Conservation (phyloP, 2,329 filamentous ascomycete genomes). For the Madurella fahalii region DNA sequence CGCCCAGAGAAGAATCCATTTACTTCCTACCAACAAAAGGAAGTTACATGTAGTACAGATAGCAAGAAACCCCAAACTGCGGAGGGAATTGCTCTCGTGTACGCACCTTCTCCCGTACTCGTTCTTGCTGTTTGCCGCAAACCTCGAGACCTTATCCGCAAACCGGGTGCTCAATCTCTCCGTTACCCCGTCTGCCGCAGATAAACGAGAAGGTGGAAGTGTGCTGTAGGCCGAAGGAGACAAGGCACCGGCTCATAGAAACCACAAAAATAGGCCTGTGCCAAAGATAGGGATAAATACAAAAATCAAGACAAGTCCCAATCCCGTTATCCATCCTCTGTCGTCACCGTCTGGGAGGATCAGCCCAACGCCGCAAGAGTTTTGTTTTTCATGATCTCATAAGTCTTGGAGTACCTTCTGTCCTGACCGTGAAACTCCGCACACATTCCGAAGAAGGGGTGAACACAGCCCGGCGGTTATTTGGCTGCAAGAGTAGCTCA, state of each 20-base stretch:
- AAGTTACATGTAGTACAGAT: slow-evolving; percentile 15
- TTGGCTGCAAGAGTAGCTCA: background rate
- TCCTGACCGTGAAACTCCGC: background rate
- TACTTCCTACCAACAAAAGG: slow-evolving; percentile 6
- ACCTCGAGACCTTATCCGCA: background rate
- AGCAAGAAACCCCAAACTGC: slow-evolving; percentile 10
- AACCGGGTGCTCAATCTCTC: background rate
- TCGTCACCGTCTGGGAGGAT: slow-evolving; percentile 6
- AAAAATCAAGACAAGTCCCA: background rate
- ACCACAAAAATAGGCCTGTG: background rate
- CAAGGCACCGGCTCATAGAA: background rate
- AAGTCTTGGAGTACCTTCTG: background rate
- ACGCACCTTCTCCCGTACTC: background rate
- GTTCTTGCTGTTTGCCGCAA: background rate
- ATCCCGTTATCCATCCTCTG: slow-evolving; percentile 1
- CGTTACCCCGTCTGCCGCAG: background rate
- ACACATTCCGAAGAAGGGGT: background rate
- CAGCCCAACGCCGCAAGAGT: slow-evolving; percentile 15
- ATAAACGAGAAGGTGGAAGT: background rate
- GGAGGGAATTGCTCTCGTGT: slow-evolving; percentile 4
- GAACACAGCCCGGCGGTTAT: background rate
- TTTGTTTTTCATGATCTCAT: slow-evolving; percentile 21
- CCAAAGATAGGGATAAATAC: background rate
- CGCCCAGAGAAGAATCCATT: slow-evolving; percentile 1
- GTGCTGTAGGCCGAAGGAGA: background rate